Conservation (phyloP, 78 protist species). For the Bodo saltans region DNA sequence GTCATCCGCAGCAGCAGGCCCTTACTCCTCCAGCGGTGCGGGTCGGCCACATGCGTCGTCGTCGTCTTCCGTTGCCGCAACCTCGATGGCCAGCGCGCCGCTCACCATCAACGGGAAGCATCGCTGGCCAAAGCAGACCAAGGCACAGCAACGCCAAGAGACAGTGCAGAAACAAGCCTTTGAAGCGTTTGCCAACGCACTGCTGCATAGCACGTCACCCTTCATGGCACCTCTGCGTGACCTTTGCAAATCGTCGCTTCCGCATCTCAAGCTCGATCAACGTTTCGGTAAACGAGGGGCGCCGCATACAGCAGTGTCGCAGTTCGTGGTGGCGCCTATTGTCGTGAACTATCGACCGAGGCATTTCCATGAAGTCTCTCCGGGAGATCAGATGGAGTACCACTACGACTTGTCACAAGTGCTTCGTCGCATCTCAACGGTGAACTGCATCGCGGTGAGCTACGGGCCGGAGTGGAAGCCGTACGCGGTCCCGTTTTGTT, state of each 20-base stretch:
- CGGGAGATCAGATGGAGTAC: not conserved
- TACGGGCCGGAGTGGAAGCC: slow-evolving; percentile 1
- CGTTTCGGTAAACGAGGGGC: not conserved
- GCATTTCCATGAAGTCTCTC: not conserved
- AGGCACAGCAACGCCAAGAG: not conserved
- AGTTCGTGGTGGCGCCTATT: not conserved
- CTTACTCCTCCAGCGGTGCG: too few species aligned
- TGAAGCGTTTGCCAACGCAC: not conserved
- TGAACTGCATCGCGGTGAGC: not conserved
- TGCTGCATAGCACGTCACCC: not conserved
- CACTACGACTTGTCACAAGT: not conserved
- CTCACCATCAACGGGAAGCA: not conserved
- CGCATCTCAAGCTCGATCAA: not conserved
- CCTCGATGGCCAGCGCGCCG: too few species aligned
- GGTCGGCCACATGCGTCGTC: too few species aligned
- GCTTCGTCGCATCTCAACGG: not conserved
- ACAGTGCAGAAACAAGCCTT: not conserved
- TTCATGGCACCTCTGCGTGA: not conserved
- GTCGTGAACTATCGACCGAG: not conserved
- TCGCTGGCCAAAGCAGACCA: not conserved
- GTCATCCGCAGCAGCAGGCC: too few species aligned
- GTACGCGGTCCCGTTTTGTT: not conserved
- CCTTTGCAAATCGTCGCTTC: not conserved
- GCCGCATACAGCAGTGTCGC: not conserved
- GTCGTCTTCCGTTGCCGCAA: too few species aligned